Percentiles rank a stretch among this genome's conserved stretches.
Conservation (phyloP, 257 asterid species). For the Anisodus acutangulus region DNA sequence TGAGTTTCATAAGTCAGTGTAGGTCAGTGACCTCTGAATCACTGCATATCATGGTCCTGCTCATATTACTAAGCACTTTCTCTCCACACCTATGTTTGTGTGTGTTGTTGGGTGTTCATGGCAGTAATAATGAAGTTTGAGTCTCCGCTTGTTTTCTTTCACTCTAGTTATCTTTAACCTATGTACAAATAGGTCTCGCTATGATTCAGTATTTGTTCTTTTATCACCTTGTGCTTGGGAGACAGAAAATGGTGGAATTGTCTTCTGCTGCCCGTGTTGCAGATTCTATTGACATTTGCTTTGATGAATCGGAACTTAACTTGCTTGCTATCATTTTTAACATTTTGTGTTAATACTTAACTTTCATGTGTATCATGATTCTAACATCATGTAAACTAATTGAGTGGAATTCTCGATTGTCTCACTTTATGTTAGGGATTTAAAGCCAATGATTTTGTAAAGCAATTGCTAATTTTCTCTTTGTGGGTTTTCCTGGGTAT, state of each 20-base stretch:
- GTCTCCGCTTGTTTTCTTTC: not conserved
- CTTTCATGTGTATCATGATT: constrained; percentile 26
- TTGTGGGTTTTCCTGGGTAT: constrained; percentile 19
- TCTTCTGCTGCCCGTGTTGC: constrained; percentile 19
- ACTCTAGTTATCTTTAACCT: not conserved
- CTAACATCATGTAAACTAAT: constrained; percentile 20
- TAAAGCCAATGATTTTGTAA: constrained; percentile 15
- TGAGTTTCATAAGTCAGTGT: constrained; percentile 12
- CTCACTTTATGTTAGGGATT: constrained; percentile 19
- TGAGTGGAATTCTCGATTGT: not conserved
- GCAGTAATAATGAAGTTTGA: not conserved
- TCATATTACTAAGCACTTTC: constrained; percentile 11
- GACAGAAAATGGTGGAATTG: not conserved
- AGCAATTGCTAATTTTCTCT: constrained; percentile 33
- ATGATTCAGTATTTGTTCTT: constrained; percentile 14
- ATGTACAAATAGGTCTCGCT: not conserved
- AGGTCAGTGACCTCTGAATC: not conserved
- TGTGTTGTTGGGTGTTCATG: not conserved
- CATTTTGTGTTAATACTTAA: not conserved
- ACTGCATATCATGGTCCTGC: constrained; percentile 11
- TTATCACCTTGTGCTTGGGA: not conserved
- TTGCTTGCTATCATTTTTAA: constrained; percentile 18
- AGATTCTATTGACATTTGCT: constrained; percentile 18
- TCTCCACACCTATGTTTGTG: not conserved
- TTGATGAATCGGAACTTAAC: constrained; percentile 21